A percentile compares a stretch with the other conserved stretches of the same genome.
phyloP scores from a whole-genome alignment of 2,329 filamentous ascomycete genomes.

The Calycina marina region DNA sequence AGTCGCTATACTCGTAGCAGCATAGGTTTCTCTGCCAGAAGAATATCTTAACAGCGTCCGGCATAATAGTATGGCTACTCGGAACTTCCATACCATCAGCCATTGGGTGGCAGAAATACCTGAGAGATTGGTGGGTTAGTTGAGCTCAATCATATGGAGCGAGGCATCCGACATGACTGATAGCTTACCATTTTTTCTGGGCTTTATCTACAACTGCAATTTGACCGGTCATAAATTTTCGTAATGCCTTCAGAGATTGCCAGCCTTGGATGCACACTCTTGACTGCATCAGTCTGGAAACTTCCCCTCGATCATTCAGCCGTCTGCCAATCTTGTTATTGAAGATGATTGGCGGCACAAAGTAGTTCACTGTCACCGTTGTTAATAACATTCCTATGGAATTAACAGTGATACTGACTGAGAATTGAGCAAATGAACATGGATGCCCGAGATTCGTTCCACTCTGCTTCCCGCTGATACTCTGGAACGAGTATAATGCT shows the following conservation, averaged over 20 bases:
- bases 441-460: conserved; percentile 24
- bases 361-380: conserved; percentile 18
- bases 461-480: conserved; percentile 32
- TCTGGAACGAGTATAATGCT: conserved; percentile 29
- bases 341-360: conserved; percentile 33
- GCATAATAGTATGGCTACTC: conserved; percentile 22
- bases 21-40: conserved; percentile 28
- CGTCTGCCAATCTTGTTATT: conserved; percentile 20
- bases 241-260: conserved; percentile 30
- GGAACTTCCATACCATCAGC: conserved; percentile 12
- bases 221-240: conserved; percentile 29
- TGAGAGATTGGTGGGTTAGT: conserved; percentile 1
- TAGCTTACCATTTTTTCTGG: conserved; percentile 27
- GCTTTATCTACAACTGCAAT: conserved; percentile 29
- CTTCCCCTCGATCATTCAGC: conserved; percentile 7
- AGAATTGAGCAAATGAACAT: conserved; percentile 20
- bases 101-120: conserved; percentile 20
- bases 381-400: conserved; percentile 1
- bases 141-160: neutral
- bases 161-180: neutral
- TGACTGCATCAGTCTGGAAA: conserved; percentile 7
- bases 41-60: conserved; percentile 22
- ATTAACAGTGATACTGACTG: conserved; percentile 10
- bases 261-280: conserved; percentile 32
- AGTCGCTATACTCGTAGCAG: conserved; percentile 27